Evolutionary conservation across 371 early-diverging fungal species (phyloP).

Genomic region (Lichtheimia ramosa): DNA sequence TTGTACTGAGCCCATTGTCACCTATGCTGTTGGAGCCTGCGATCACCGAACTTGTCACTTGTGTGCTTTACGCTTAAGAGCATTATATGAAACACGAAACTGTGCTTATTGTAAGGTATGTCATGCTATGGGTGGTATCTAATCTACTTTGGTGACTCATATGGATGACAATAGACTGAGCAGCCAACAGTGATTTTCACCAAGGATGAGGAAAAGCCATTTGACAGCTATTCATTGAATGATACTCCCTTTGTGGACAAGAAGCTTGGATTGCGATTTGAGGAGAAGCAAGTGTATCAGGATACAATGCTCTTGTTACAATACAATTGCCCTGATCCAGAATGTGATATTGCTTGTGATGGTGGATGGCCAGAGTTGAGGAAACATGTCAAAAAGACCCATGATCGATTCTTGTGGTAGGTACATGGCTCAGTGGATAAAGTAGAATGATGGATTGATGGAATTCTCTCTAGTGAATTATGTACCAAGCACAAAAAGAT

Average conservation of each 20-base stretch:
- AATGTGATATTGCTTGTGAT: conserved; percentile 69
- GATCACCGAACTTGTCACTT: conserved; percentile 90
- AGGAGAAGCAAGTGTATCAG: conserved; percentile 69
- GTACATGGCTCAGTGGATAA: neutral
- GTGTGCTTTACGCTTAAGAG: conserved; percentile 86
- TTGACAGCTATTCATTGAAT: conserved; percentile 43
- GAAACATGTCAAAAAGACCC: conserved; percentile 76
- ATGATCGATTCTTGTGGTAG: conserved; percentile 79
- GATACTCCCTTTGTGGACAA: conserved; percentile 62
- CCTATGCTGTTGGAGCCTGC: conserved; percentile 86
- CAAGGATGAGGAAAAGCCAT: conserved; percentile 58
- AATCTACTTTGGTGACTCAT: neutral
- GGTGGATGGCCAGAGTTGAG: conserved; percentile 84
- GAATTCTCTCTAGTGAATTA: conserved; percentile 61
- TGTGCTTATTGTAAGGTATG: conserved; percentile 92
- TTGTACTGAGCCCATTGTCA: conserved; percentile 82
- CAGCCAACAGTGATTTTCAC: conserved; percentile 76
- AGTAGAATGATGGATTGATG: neutral
- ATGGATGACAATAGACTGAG: conserved; percentile 47
- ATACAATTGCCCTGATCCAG: conserved; percentile 84
- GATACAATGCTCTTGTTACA: conserved; percentile 72
- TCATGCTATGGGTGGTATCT: neutral
- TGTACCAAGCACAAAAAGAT: conserved; percentile 87
- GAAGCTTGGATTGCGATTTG: conserved; percentile 72
- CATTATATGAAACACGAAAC: conserved; percentile 78